phyloP scores from a whole-genome alignment of 257 asterid species.

The Petrea volubilis region DNA sequence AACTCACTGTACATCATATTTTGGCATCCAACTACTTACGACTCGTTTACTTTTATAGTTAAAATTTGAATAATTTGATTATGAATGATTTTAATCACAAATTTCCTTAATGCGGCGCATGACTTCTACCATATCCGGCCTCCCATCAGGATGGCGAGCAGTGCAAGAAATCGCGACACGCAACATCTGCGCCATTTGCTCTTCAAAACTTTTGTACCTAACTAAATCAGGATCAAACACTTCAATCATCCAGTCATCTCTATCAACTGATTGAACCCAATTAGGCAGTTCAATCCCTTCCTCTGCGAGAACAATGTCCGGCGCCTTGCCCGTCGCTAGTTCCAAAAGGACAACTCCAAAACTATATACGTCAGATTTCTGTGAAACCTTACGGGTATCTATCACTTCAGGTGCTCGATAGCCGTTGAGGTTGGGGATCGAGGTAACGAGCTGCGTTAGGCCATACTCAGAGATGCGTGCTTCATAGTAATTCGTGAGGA shows the following conservation, averaged over 20 bases:
- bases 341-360: slow-evolving; percentile 54
- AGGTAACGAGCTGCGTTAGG: slow-evolving; percentile 44
- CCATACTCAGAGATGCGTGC: slow-evolving; percentile 47
- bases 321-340: slow-evolving; percentile 43
- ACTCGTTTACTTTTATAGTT: too few relatives aligned
- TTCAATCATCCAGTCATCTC: slow-evolving; percentile 36
- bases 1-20: background rate
- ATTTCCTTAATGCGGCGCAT: slow-evolving; percentile 28
- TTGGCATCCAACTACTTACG: background rate
- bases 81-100: background rate
- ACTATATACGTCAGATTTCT: slow-evolving; percentile 54
- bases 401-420: slow-evolving; percentile 59
- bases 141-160: slow-evolving; percentile 28
- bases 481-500: slow-evolving; percentile 39
- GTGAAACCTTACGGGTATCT: slow-evolving; percentile 35
- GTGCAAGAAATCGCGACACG: slow-evolving; percentile 55
- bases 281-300: slow-evolving; percentile 48
- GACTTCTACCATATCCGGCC: slow-evolving; percentile 49
- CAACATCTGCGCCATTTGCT: slow-evolving; percentile 40
- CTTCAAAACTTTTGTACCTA: slow-evolving; percentile 25
- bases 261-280: slow-evolving; percentile 43
- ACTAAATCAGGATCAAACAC: slow-evolving; percentile 45
- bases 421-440: slow-evolving; percentile 26
- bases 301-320: slow-evolving; percentile 27
- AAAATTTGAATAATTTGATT: too few relatives aligned